A percentile compares a stretch with the other conserved stretches of the same genome.
Evolutionary conservation across 805 yeast genomes (phyloP).

Genomic region (Candida patagonica): DNA sequence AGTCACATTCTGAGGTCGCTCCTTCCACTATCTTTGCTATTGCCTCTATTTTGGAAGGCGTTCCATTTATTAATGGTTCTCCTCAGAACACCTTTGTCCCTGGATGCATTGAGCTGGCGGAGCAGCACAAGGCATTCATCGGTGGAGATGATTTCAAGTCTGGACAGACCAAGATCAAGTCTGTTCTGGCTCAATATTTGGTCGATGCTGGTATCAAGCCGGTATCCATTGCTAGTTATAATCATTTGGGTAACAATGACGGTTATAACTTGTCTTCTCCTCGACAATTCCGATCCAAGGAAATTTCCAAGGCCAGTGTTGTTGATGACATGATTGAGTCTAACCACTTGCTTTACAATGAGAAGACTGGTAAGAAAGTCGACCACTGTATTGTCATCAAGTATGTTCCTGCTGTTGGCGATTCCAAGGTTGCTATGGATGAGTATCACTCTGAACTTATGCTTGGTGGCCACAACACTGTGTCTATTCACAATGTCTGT

Average conservation of each 20-base stretch:
- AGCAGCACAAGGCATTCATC: slow-evolving; percentile 60
- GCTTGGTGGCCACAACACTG: slow-evolving; percentile 96
- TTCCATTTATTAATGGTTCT: slow-evolving; percentile 91
- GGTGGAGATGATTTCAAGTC: slow-evolving; percentile 98
- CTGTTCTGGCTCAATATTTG: slow-evolving; percentile 91
- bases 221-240: slow-evolving; percentile 86
- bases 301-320: slow-evolving; percentile 85
- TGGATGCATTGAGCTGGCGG: slow-evolving; percentile 86
- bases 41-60: slow-evolving; percentile 80
- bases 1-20: slow-evolving; percentile 72
- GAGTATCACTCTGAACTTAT: slow-evolving; percentile 93
- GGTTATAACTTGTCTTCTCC: slow-evolving; percentile 89
- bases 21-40: slow-evolving; percentile 94
- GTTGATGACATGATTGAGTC: slow-evolving; percentile 91
- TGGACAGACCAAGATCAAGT: slow-evolving; percentile 92
- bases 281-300: slow-evolving; percentile 89
- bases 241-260: slow-evolving; percentile 94
- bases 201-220: slow-evolving; percentile 98
- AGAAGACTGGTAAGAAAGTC: slow-evolving; percentile 63
- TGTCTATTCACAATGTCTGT: slow-evolving; percentile 89
- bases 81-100: slow-evolving; percentile 98
- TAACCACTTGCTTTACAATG: slow-evolving; percentile 74
- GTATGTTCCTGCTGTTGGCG: slow-evolving; percentile 90
- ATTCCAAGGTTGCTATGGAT: slow-evolving; percentile 96
- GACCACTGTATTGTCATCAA: slow-evolving; percentile 95